Conservation (phyloP, 176 grass and related monocot genomes). For the Juncus effusus region DNA sequence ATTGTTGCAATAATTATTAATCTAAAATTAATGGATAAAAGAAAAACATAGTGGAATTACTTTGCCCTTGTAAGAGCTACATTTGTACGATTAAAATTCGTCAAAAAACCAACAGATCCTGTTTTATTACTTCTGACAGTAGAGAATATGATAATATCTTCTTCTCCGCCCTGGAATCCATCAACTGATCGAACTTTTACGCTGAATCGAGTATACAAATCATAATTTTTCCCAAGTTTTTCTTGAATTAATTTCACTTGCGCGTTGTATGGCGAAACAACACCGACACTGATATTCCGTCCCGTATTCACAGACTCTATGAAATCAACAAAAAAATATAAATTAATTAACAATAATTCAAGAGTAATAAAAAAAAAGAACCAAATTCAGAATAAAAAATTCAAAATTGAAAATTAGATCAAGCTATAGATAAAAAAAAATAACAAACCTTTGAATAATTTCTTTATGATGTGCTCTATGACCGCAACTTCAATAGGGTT, state of each 20-base stretch:
- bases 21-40: neutral
- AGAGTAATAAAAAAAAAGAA: neutral
- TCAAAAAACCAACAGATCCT: slow-evolving; percentile 16
- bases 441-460: neutral
- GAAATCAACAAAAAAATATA: neutral
- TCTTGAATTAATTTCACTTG: slow-evolving; percentile 35
- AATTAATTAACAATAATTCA: too few species aligned
- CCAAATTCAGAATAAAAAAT: neutral
- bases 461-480: slow-evolving; percentile 29
- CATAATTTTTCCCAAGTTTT: slow-evolving; percentile 28
- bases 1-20: too few species aligned
- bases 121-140: slow-evolving; percentile 30
- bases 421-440: neutral
- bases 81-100: slow-evolving; percentile 23
- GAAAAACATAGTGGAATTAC: neutral
- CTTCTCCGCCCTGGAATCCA: slow-evolving; percentile 47
- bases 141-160: slow-evolving; percentile 51
- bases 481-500: slow-evolving; percentile 49
- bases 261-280: slow-evolving; percentile 41
- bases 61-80: slow-evolving; percentile 24
- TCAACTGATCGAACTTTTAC: slow-evolving; percentile 44
- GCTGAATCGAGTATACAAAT: slow-evolving; percentile 5
- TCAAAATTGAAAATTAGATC: slow-evolving; percentile 1
- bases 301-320: slow-evolving; percentile 22
- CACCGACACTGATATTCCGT: slow-evolving; percentile 39